Conservation (phyloP, 1,284 basidiomycete genomes). For the Trichosporon inkin region DNA sequence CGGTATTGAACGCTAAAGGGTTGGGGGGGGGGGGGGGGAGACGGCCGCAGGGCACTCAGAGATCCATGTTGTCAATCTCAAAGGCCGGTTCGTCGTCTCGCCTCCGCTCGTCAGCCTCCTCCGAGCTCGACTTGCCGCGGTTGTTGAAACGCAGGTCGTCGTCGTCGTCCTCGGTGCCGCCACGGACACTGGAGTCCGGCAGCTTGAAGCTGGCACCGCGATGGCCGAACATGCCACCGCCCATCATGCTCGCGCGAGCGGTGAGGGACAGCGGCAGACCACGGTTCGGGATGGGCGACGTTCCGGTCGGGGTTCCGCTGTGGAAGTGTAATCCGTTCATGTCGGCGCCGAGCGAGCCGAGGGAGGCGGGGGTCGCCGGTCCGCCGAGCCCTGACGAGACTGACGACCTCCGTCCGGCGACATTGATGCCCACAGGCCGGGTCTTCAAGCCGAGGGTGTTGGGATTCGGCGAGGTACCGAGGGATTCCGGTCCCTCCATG, state of each 20-base stretch:
- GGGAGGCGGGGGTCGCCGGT: slow-evolving; percentile 33
- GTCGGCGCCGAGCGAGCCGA: slow-evolving; percentile 38
- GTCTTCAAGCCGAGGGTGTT: slow-evolving; percentile 15
- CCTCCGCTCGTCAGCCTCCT: slow-evolving; percentile 37
- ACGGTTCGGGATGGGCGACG: slow-evolving; percentile 31
- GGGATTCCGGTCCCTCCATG: slow-evolving; percentile 32
- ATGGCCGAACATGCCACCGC: slow-evolving; percentile 44
- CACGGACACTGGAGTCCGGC: slow-evolving; percentile 34
- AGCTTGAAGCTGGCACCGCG: slow-evolving; percentile 22
- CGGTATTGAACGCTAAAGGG: no score
- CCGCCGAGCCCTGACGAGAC: slow-evolving; percentile 24
- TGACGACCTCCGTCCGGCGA: slow-evolving; percentile 18
- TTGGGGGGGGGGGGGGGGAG: no score
- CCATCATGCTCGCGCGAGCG: slow-evolving; percentile 39
- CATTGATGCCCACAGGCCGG: slow-evolving; percentile 20
- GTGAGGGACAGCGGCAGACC: slow-evolving; percentile 25
- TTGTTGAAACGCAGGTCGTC: slow-evolving; percentile 26
- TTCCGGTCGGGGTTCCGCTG: slow-evolving; percentile 20
- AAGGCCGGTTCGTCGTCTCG: slow-evolving; percentile 25
- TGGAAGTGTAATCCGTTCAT: slow-evolving; percentile 43
- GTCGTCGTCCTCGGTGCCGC: slow-evolving; percentile 41
- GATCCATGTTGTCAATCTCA: slow-evolving; percentile 27
- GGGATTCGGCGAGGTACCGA: slow-evolving; percentile 16
- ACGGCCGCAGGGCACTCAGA: no score
- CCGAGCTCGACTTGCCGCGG: slow-evolving; percentile 28